These are phyloP conservation scores for Isatis tinctoria DNA, from an alignment of 345 rosid species.

Conservation along the genomic window DNA sequence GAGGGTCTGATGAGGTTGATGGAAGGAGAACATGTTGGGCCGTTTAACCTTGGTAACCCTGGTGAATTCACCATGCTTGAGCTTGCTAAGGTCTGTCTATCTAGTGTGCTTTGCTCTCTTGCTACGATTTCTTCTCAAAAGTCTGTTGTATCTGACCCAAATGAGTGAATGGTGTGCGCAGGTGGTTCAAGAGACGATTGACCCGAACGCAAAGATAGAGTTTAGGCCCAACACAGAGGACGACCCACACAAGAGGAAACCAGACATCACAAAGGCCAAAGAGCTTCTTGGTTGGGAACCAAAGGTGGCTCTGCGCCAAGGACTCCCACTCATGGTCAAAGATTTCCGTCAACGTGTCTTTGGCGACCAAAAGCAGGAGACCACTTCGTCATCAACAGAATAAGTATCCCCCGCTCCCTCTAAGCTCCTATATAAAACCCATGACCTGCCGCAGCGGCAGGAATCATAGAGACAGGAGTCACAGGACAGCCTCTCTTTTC, in stretches of 20 bases:
- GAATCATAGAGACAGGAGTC: conserved; percentile 8
- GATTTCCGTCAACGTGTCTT: conserved; percentile 92
- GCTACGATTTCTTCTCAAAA: neutral
- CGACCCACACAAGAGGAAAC: conserved; percentile 99
- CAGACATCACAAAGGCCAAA: conserved; percentile 86
- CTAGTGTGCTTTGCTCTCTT: neutral
- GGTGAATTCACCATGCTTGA: conserved; percentile 99
- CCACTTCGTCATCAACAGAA: conserved; percentile 35
- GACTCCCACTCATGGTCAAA: conserved; percentile 89
- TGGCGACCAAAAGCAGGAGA: conserved; percentile 79
- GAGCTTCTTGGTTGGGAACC: conserved; percentile 95
- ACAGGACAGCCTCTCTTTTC: conserved; percentile 8
- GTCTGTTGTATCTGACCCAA: neutral
- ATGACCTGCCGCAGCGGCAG: neutral
- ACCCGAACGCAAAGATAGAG: conserved; percentile 90
- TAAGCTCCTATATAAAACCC: neutral
- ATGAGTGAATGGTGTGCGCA: conserved; percentile 23
- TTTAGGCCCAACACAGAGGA: conserved; percentile 93
- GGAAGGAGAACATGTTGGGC: conserved; percentile 99
- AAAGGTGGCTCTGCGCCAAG: conserved; percentile 76
- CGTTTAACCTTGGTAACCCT: conserved; percentile 95
- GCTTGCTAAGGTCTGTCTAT: conserved; percentile 69
- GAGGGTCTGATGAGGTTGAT: conserved; percentile 97
- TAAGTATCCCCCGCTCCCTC: neutral
- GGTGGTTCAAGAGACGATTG: conserved; percentile 98